Evolutionary conservation across 352 stramenopile species (phyloP).

Genomic region (Phytophthora cactorum): DNA sequence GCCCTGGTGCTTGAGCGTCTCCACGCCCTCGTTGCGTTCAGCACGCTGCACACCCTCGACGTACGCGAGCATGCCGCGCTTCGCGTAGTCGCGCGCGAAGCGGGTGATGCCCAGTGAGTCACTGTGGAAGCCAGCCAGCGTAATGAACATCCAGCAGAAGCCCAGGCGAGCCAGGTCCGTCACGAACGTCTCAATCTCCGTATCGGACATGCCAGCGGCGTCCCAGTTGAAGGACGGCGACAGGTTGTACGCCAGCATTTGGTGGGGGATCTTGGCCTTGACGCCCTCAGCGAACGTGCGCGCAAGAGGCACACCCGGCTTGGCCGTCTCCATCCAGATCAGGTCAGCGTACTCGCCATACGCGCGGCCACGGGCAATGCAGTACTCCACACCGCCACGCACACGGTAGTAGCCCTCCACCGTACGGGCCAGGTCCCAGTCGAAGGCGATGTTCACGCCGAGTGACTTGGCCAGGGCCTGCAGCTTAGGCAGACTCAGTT

Average conservation of each 20-base stretch:
- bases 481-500: conserved; percentile 75
- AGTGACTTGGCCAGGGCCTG: conserved; percentile 83
- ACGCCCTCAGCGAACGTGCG: conserved; percentile 95
- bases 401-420: conserved; percentile 98
- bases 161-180: conserved; percentile 95
- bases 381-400: conserved; percentile 96
- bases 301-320: conserved; percentile 95
- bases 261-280: conserved; percentile 91
- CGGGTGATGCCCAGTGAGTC: conserved; percentile 97
- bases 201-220: conserved; percentile 95
- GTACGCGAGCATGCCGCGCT: conserved; percentile 94
- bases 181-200: conserved; percentile 95
- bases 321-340: conserved; percentile 99
- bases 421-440: conserved; percentile 96
- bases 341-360: conserved; percentile 96
- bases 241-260: conserved; percentile 99
- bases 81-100: conserved; percentile 93
- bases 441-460: conserved; percentile 90
- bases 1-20: conserved; percentile 98
- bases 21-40: conserved; percentile 94
- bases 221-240: conserved; percentile 99
- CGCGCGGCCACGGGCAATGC: conserved; percentile 94
- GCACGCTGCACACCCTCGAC: conserved; percentile 97
- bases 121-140: conserved; percentile 97
- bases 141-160: conserved; percentile 99